Conservation (phyloP, 257 asterid species). For the Paulownia fortunei region DNA sequence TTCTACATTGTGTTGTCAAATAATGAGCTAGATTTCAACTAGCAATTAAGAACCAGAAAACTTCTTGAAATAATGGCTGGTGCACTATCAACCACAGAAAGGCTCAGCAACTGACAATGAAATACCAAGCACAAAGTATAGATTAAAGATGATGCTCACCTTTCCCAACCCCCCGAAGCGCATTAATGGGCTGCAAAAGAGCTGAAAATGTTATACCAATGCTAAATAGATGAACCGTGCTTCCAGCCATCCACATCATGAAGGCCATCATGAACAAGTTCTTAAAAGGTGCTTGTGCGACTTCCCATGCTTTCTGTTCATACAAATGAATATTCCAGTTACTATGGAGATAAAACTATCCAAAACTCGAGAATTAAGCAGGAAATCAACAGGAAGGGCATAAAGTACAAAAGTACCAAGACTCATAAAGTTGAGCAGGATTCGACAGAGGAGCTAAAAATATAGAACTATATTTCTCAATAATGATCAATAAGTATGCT, state of each 20-base stretch:
- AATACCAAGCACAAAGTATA: not conserved
- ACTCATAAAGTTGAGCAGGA: not conserved
- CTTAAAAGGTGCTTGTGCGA: constrained; percentile 95
- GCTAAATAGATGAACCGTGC: constrained; percentile 96
- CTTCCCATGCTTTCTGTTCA: constrained; percentile 98
- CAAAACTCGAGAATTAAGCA: not conserved
- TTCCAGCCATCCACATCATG: constrained; percentile 99
- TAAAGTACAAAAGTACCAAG: not conserved
- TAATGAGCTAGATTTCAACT: not conserved
- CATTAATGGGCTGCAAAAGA: constrained; percentile 93
- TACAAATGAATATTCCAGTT: constrained; percentile 7
- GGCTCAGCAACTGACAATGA: constrained; percentile 18
- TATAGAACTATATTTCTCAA: not conserved
- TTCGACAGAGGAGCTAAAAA: not conserved
- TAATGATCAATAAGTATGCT: not conserved
- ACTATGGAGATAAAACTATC: constrained; percentile 3
- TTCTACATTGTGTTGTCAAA: not conserved
- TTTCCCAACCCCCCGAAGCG: constrained; percentile 95
- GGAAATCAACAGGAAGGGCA: not conserved
- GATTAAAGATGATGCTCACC: constrained; percentile 50
- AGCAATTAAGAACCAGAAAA: constrained; percentile 3
- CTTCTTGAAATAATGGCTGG: not conserved
- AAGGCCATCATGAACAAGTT: constrained; percentile 96
- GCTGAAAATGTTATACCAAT: constrained; percentile 97
- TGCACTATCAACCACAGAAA: not conserved